Conservation (phyloP, 2,329 filamentous ascomycete species). For the Exophiala viscosa region DNA sequence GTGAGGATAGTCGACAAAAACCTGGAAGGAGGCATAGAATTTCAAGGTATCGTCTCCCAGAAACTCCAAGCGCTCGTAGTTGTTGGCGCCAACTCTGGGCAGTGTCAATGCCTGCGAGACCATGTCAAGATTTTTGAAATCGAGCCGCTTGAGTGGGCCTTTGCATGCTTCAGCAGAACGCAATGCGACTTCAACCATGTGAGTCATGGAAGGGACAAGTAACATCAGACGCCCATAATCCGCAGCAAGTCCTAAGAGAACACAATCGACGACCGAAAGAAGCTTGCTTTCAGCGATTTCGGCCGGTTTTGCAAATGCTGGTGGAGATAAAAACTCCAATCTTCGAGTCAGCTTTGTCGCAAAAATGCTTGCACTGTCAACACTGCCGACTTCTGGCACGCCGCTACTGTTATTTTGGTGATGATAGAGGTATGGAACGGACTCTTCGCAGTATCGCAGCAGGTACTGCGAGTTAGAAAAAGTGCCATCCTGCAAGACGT, state of each 20-base stretch:
- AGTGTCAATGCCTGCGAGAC: conserved; percentile 17
- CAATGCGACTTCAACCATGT: conserved; percentile 20
- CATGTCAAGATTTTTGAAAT: conserved; percentile 9
- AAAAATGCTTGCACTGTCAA: not conserved
- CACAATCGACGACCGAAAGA: conserved; percentile 14
- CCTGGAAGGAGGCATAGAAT: conserved; percentile 63
- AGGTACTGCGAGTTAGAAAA: conserved; percentile 3
- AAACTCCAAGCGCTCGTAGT: conserved; percentile 86
- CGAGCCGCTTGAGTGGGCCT: conserved; percentile 13
- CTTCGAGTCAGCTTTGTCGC: conserved; percentile 33
- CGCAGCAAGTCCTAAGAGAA: conserved; percentile 20
- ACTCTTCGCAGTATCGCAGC: not conserved
- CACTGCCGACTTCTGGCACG: not conserved
- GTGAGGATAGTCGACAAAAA: conserved; percentile 56
- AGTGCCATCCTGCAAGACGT: not conserved
- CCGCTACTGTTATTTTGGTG: no score
- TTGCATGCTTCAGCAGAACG: conserved; percentile 16
- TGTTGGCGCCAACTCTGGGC: conserved; percentile 26
- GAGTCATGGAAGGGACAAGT: conserved; percentile 25
- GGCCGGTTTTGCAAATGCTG: conserved; percentile 2
- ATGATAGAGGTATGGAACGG: conserved; percentile 10
- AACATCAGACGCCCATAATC: conserved; percentile 19
- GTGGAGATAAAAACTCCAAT: conserved; percentile 34
- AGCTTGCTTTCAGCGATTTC: not conserved
- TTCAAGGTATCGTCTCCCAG: conserved; percentile 84